Evolutionary conservation across 345 rosid species (phyloP), one percentile per base, ranked within the genome.

Genomic region (Aegle marmelos): DNA sequence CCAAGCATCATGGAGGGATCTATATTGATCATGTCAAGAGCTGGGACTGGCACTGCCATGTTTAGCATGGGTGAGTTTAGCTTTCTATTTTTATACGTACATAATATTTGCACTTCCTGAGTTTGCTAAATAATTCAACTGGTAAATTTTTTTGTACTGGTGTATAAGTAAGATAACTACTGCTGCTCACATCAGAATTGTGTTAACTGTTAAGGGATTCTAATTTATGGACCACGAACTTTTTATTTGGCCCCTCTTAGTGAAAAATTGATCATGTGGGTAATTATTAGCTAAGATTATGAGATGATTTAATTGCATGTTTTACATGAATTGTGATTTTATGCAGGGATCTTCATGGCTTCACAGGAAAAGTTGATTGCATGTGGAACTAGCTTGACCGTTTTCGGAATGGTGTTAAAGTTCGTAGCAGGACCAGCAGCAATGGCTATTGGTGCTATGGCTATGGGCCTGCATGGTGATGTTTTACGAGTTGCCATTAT

Each of bases 11-110:
- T 95, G 78, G 97, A 92, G 34, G 97, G 88, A 37, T 93, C 96
- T 5, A 82, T 93, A 48, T 77, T 85, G 77, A 91, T 93, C 59
- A 84, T 95, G 92, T 92, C 99, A n/a, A 95, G 78, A 83, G 97
- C 97, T 74, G 98, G 97, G 48, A 89, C 91, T 21, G 97, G 99
- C 81, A 93, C 99, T 78, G 96, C 97, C 80, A 94, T 96, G 98
- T 96, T 96, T 80, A 92, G 85, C 82, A 88, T 96, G 89, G 99
- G 99, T 96, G 75, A 85, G 86, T 4, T 19, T 57, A 33, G 57
- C 57, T 53, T 53, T 53, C 21, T 53, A 53, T 5, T 17, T 53
- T 53, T 17, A 53, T 53, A 53, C 5, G 57, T 17, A 53, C 57
- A 17, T 16, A 53, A 17, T 53, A 53, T 53, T 53, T 53, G 22